A percentile compares a stretch with the other conserved stretches of the same genome.
Evolutionary conservation across 495 filamentous ascomycete genomes (phyloP).

Genomic region (Tuber magnatum): DNA sequence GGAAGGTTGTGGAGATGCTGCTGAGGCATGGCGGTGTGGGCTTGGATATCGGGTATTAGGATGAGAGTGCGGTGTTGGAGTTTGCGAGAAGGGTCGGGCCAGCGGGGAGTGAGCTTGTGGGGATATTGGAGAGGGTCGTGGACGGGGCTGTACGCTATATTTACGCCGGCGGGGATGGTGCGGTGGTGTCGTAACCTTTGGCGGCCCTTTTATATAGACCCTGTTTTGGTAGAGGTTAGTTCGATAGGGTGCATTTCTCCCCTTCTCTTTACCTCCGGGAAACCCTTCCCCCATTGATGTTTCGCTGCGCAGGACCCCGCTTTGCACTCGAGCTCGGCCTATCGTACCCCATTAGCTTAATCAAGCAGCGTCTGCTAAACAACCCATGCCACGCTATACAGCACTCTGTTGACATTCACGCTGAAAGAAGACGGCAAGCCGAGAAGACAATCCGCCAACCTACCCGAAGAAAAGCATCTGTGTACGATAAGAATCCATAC

Average conservation of each 20-base stretch:
- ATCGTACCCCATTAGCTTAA: background rate
- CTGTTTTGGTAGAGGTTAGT: background rate
- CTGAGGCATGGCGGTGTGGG: background rate
- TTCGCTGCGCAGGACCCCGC: background rate
- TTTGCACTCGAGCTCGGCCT: background rate
- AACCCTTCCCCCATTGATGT: background rate
- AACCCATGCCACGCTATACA: background rate
- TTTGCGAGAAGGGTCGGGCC: background rate
- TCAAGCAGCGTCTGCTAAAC: background rate
- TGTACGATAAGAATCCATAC: background rate
- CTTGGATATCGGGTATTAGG: background rate
- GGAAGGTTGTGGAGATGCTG: background rate
- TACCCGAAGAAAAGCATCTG: background rate
- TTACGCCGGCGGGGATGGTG: background rate
- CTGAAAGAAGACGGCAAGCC: background rate
- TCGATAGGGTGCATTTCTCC: background rate
- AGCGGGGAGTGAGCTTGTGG: background rate
- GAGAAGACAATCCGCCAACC: background rate
- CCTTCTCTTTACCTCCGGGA: background rate
- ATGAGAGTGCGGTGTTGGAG: background rate
- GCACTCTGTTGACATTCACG: background rate
- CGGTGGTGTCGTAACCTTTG: background rate
- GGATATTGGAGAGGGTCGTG: background rate
- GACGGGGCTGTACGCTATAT: background rate
- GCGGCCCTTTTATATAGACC: background rate